Conservation (phyloP, 2,329 filamentous ascomycete species). For the Colletotrichum plurivorum region DNA sequence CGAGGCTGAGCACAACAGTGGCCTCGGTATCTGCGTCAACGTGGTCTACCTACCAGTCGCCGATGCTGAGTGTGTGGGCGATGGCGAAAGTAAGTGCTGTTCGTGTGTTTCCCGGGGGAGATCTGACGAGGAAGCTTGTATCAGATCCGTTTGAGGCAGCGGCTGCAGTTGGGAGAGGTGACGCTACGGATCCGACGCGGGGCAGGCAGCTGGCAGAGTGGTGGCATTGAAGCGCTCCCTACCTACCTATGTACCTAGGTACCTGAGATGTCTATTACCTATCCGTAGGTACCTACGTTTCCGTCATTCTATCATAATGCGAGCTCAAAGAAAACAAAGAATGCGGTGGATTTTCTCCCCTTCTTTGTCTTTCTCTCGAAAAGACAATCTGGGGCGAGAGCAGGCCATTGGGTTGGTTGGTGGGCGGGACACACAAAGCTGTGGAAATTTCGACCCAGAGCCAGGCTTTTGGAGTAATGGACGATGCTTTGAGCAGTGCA, state of each 20-base stretch:
- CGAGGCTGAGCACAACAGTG: constrained; percentile 16
- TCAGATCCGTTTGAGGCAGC: constrained; percentile 47
- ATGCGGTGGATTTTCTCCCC: no score
- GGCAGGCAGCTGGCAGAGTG: constrained; percentile 22
- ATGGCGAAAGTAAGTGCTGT: neutral
- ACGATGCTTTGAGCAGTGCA: no score
- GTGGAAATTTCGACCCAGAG: constrained; percentile 13
- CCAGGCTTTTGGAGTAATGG: constrained; percentile 15
- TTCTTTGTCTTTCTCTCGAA: no score
- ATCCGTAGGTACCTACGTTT: no score
- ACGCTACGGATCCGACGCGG: constrained; percentile 29
- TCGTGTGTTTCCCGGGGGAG: constrained; percentile 24
- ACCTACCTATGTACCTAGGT: neutral
- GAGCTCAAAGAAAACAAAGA: no score
- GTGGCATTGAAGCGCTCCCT: neutral
- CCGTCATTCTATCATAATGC: no score
- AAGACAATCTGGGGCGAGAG: no score
- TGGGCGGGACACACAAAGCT: neutral
- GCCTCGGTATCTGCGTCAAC: neutral
- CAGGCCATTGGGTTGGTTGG: no score
- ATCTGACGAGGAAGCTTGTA: constrained; percentile 41
- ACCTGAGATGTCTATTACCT: no score
- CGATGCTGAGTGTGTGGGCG: constrained; percentile 7
- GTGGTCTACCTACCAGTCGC: neutral
- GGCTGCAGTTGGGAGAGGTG: constrained; percentile 21